phyloP scores from a whole-genome alignment of 1,139 yeast genomes.

The Arxiozyma bovina region DNA sequence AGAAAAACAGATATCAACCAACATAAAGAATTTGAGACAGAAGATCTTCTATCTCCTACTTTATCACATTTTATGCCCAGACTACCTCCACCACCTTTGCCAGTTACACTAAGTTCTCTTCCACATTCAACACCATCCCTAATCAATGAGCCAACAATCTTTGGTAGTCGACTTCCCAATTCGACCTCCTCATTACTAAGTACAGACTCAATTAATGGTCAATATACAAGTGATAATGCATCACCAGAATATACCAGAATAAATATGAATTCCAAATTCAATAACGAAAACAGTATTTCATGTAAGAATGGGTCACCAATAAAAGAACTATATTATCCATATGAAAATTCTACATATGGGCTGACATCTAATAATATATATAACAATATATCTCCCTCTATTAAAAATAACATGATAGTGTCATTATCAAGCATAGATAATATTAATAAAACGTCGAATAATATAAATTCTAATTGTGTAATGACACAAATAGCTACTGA shows the following conservation, averaged over 20 bases:
- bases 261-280: neutral
- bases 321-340: neutral
- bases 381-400: neutral
- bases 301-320: neutral
- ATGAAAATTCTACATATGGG: neutral
- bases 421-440: too few species aligned
- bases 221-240: neutral
- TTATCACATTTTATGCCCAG: neutral
- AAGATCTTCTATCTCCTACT: neutral
- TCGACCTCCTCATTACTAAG: constrained; percentile 2
- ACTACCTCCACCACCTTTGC: constrained; percentile 10
- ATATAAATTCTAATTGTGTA: neutral
- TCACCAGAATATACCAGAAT: neutral
- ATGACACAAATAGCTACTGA: neutral
- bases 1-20: neutral
- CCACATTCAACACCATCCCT: neutral
- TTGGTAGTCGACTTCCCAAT: neutral
- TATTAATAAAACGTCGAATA: neutral
- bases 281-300: neutral
- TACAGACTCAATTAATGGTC: neutral
- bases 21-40: neutral
- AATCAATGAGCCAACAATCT: neutral
- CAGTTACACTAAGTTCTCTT: constrained; percentile 2
- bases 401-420: neutral
- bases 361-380: too few species aligned